Evolutionary conservation across 148 eudicot genomes (phyloP), one percentile per base, ranked within the genome.

Genomic region (Vaccinium darrowii): DNA sequence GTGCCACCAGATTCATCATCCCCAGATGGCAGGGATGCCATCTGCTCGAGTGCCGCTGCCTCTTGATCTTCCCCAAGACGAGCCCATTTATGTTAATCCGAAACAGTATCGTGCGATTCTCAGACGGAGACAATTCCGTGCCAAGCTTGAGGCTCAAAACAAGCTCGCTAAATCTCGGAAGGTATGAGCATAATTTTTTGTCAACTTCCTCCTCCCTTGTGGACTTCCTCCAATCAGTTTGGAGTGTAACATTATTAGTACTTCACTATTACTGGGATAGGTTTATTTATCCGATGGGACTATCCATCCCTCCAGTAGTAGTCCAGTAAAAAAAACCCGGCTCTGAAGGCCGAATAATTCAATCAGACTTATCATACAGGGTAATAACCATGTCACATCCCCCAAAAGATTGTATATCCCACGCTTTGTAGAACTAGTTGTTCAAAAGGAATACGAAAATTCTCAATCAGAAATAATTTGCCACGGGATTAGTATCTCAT

Each of bases 71-170:
- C 83, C 93, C 16, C 88, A 89, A 39, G 87, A 84, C 83, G 90
- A 89, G 76, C 94, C 94, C 43, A 83, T 93, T 9, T 91, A 87
- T 87, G 96, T 94, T 52, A 93, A 94, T 79, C 91, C 94, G 16
- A 93, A 94, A 87, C 98, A 94, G 84, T 92, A 90, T 84, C 86
- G 84, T 81, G 95, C 94, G 3, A 94, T 94, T 78, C 87, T 95
- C 58, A 91, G 95, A 85, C 89, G 98, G 81, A 82, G 98, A 72
- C 90, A 91, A 82, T 92, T 84, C 76, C 97, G 98, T 78, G 95
- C 95, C 39, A 95, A 92, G 91, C 97, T 93, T n/a, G 95, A 92
- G 86, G 97, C 94, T 89, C 94, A 91, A 76, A 95, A 92, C 81
- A 93, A 95, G 84, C 85, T 90, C 36, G 54, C 84, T 19, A 93